Evolutionary conservation across 139 green algal genomes (phyloP), one percentile per base, ranked within the genome.

Genomic region (Chlorella vulgaris): DNA sequence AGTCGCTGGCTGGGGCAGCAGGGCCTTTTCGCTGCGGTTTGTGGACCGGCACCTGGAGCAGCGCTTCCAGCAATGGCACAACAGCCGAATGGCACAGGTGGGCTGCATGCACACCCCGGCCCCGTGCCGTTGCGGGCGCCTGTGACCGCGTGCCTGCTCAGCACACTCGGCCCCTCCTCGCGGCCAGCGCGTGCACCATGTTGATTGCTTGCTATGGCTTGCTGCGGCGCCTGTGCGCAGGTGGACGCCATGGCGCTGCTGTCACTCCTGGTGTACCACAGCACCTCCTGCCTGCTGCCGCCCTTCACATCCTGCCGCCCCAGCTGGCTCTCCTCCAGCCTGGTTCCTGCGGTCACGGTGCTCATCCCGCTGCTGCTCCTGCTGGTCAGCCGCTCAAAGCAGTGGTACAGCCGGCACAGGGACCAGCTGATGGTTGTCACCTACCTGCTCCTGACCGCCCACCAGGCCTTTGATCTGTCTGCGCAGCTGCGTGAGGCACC

Each of bases 371-470:
- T 71, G 53, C 29, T 60, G 28, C 74, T 80, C 55, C 38, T 70
- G 38, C 28, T 70, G 55, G 28, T 29, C 51, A 50, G 39, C 51
- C 73, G 35, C 33, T 79, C 51, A 1, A 50, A 67, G 43, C 73
- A 53, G 24, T 79, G 73, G 73, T 79, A 79, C 73, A 69, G 51
- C 35, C 36, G 22, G 26, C 73, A 79, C 73, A 50, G 73, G 35
- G 73, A 79, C 51, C 53, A 68, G 73, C 51, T 79, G 50, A 50
- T 79, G 5, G 68, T 68, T 28, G 50, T 35, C 73, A 79, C 73
- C 31, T 79, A 79, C 33, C 29, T 79, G 53, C 51, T 68, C 8
- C 73, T 79, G 73, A 53, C 73, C 73, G 51, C 51, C 53, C 73
- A 79, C 53, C 73, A 79, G 18, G 53, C 51, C 7, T 36, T 79